A percentile compares a stretch with the other conserved stretches of the same genome.
phyloP scores from a whole-genome alignment of 306 rosid genomes.

The Vigna hirtella region DNA sequence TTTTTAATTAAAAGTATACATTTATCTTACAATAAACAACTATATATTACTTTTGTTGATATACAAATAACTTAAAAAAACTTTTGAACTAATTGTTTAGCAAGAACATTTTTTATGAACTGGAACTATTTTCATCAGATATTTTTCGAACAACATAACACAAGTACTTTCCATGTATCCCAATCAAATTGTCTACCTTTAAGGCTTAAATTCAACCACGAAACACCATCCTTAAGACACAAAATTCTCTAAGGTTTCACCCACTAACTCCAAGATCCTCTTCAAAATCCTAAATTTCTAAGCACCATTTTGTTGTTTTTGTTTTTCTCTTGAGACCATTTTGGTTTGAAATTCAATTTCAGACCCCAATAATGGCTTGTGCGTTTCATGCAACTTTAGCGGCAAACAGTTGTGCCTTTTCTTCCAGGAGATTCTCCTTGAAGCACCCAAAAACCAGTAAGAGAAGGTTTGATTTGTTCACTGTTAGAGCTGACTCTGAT shows the following conservation, averaged over 20 bases:
- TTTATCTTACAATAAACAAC: too few species aligned
- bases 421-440: constrained; percentile 53
- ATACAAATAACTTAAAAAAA: too few species aligned
- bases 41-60: too few species aligned
- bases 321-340: constrained; percentile 3
- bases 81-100: too few species aligned
- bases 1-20: too few species aligned
- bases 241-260: background rate
- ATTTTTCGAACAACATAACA: background rate
- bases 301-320: background rate
- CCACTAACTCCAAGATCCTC: background rate
- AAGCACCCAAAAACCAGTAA: constrained; percentile 48
- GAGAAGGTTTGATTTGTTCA: constrained; percentile 44
- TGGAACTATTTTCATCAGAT: background rate
- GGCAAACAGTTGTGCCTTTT: constrained; percentile 61
- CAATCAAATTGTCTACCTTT: constrained; percentile 40
- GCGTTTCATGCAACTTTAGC: constrained; percentile 73
- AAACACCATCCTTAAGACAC: constrained; percentile 42
- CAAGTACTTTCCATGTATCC: constrained; percentile 3
- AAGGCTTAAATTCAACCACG: constrained; percentile 44
- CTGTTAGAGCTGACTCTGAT: constrained; percentile 68
- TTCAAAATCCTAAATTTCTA: constrained; percentile 27
- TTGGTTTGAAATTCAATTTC: constrained; percentile 28
- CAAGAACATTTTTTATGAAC: too few species aligned
- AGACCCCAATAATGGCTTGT: constrained; percentile 53